Evolutionary conservation across 2,329 filamentous ascomycete species (phyloP).

Genomic region (Alternaria longipes): DNA sequence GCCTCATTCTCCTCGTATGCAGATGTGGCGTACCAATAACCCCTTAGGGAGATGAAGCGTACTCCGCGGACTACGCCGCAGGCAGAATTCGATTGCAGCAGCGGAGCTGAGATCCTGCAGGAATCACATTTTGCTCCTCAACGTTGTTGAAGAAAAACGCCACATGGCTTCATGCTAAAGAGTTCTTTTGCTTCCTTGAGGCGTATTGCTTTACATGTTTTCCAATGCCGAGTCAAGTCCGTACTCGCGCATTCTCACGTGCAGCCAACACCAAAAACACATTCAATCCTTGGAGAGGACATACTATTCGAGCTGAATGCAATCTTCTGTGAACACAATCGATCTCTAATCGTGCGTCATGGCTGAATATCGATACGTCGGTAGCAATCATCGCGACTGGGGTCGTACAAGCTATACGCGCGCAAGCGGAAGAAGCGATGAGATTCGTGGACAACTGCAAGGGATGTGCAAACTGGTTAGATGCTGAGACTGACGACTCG

Average conservation of each 20-base stretch:
- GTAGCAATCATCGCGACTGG: not conserved
- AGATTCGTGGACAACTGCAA: not conserved
- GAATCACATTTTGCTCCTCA: not conserved
- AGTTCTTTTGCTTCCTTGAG: not conserved
- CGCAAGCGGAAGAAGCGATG: not conserved
- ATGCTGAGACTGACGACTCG: not conserved
- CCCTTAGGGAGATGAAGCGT: not conserved
- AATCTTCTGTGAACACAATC: not conserved
- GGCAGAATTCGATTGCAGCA: not conserved
- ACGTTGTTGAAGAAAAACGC: not conserved
- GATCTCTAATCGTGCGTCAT: not conserved
- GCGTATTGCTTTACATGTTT: not conserved
- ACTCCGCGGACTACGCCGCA: not conserved
- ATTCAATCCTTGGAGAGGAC: not conserved
- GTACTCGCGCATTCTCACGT: not conserved
- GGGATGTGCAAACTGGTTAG: not conserved
- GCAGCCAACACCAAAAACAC: not conserved
- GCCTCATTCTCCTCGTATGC: not conserved
- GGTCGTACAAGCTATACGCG: not conserved
- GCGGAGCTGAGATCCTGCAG: not conserved
- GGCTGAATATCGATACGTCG: not conserved
- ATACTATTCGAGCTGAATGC: not conserved
- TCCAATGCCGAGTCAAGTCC: not conserved
- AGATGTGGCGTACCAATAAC: not conserved
- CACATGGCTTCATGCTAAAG: not conserved